Conservation (phyloP, 2,329 filamentous ascomycete genomes). For the Microthyrium microscopicum region DNA sequence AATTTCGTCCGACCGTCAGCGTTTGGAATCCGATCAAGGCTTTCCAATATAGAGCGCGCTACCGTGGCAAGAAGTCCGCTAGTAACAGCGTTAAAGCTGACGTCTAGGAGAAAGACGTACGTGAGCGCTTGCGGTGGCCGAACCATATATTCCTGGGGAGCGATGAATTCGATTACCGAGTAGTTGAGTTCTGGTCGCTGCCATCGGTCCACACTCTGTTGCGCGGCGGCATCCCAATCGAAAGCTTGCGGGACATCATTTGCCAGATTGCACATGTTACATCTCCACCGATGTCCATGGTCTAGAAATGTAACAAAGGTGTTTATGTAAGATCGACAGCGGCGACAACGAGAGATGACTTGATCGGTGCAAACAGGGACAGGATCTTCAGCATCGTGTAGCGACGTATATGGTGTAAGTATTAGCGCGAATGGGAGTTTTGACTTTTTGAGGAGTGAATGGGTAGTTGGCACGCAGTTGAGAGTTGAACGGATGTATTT, state of each 20-base stretch:
- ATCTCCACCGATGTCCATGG: slow-evolving; percentile 97
- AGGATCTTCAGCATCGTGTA: slow-evolving; percentile 83
- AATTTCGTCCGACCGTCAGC: slow-evolving; percentile 82
- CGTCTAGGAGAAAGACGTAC: slow-evolving; percentile 89
- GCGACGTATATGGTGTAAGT: slow-evolving; percentile 84
- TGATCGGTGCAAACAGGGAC: slow-evolving; percentile 91
- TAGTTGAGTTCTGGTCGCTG: slow-evolving; percentile 86
- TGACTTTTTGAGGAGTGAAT: slow-evolving; percentile 89
- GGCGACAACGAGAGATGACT: slow-evolving; percentile 88
- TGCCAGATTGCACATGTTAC: slow-evolving; percentile 98
- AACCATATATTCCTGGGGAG: slow-evolving; percentile 98
- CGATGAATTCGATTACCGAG: slow-evolving; percentile 92
- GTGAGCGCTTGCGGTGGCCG: slow-evolving; percentile 88
- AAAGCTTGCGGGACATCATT: slow-evolving; percentile 99
- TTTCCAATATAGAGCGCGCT: slow-evolving; percentile 85
- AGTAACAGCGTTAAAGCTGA: slow-evolving; percentile 78
- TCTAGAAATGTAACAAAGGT: slow-evolving; percentile 91
- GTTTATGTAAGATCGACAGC: slow-evolving; percentile 95
- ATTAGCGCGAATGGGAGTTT: slow-evolving; percentile 89
- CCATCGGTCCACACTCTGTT: slow-evolving; percentile 86
- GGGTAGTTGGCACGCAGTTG: slow-evolving; percentile 82
- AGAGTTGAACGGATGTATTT: slow-evolving; percentile 93
- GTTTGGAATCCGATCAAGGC: slow-evolving; percentile 94
- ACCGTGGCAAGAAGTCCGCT: slow-evolving; percentile 83
- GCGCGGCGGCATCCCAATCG: slow-evolving; percentile 87